These are phyloP conservation scores for Emiliania huxleyi DNA, from an alignment of 78 protist genomes.

Conservation along the genomic window DNA sequence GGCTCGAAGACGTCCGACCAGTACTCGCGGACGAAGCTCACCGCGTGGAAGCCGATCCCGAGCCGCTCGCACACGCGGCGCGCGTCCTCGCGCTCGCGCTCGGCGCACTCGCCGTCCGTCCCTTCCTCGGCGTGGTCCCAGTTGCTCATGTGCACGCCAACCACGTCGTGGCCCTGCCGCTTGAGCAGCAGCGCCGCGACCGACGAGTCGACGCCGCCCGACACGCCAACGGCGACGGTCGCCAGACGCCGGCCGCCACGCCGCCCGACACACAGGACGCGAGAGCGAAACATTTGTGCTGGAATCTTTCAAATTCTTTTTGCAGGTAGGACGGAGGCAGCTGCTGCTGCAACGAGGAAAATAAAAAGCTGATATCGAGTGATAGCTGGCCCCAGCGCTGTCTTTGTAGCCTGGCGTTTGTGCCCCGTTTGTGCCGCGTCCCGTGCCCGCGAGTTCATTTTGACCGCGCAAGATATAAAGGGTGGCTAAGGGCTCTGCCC, in stretches of 20 bases:
- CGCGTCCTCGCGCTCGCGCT: conserved; percentile 62
- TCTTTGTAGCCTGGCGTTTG: no score
- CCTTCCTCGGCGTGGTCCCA: conserved; percentile 76
- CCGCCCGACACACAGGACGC: no score
- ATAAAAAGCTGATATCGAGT: no score
- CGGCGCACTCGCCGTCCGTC: conserved; percentile 8
- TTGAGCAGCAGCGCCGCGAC: conserved; percentile 45
- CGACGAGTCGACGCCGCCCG: conserved; percentile 63
- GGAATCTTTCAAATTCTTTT: no score
- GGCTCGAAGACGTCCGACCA: conserved; percentile 79
- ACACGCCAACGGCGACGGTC: conserved; percentile 44
- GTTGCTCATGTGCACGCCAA: conserved; percentile 69
- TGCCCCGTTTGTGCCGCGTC: no score
- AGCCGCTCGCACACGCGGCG: conserved; percentile 50
- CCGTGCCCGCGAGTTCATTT: no score
- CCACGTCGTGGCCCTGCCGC: conserved; percentile 36
- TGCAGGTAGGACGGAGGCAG: no score
- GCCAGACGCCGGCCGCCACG: background rate
- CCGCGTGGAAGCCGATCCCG: conserved; percentile 61
- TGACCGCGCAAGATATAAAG: no score
- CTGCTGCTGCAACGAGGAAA: no score
- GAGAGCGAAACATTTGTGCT: no score
- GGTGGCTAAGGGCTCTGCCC: no score
- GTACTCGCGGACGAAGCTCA: conserved; percentile 75
- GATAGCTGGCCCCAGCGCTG: no score